Base-by-base conservation (phyloP, 306 rosid species). In the Trifolium subterraneum region DNA sequence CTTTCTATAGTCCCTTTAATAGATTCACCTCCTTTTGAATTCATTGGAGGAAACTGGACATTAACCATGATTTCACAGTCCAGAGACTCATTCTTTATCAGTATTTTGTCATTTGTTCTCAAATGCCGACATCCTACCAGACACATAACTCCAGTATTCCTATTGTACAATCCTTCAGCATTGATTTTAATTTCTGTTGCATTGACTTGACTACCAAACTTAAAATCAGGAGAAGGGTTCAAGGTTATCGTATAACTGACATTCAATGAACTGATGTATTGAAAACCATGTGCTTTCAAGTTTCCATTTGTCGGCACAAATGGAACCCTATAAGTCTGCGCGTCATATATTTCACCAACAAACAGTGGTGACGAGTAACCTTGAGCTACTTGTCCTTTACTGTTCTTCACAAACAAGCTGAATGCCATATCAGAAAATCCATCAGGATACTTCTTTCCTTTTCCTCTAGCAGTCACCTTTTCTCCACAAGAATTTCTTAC, bases 161-260 rank as follows among this genome's bases (percentile, higher is more conserved):
- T 86, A 78, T 82, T 87, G 77, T 94, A 94, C 16, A 84, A 78
- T 73, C 97, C 98, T 87, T 94, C 97, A 25, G 96, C 89, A 75
- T 77, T 78, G 83, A 94, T 81, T 75, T 84, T 74, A 59, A 86
- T 82, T 81, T 74, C 71, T 4, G 76, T 54, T 20, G 77, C 71
- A 58, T 80, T 52, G 73, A 59, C 38, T 44, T 76, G 82, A 60
- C 50, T 74, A 47, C 47, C 78, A 52, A 87, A 73, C 44, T 72
- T 86, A 68, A 86, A 84, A 86, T 69, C 78, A 61, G 81, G 58
- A 64, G 84, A 75, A 73, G 84, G 48, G 0, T 36, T 75, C 68
- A 93, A 83, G 74, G 71, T 81, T 58, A 93, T 83, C 31, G 42
- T 82, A 77, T 91, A 93, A 82, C 96, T 88, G 68, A 93, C 63